Percentiles rank a stretch among this genome's conserved stretches.
Conservation (phyloP, 2,329 filamentous ascomycete genomes). For the Monosporascus sp. region DNA sequence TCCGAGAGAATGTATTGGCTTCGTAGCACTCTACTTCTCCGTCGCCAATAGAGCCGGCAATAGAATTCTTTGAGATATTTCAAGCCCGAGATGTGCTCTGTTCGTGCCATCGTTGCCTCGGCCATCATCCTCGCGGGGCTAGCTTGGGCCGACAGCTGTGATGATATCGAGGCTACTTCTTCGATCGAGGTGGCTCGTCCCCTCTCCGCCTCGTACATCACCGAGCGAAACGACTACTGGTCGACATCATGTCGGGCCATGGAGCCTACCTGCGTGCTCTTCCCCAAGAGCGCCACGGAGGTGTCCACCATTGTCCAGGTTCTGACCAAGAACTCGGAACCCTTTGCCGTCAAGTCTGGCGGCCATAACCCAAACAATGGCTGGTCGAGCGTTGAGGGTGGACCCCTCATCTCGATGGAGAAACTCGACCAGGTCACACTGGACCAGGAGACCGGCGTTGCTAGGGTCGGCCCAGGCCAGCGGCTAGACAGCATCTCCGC, state of each 20-base stretch:
- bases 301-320: conserved; percentile 46
- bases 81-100: conserved; percentile 11
- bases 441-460: conserved; percentile 31
- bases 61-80: background rate
- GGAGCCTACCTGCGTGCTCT: conserved; percentile 40
- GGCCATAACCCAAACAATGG: conserved; percentile 52
- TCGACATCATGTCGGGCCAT: conserved; percentile 38
- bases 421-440: conserved; percentile 36
- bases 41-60: background rate
- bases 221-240: conserved; percentile 39
- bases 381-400: conserved; percentile 44
- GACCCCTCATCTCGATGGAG: conserved; percentile 44
- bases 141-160: conserved; percentile 31
- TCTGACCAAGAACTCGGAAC: conserved; percentile 39
- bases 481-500: conserved; percentile 36
- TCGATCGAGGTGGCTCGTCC: conserved; percentile 31
- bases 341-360: conserved; percentile 52
- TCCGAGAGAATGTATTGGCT: background rate
- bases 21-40: background rate
- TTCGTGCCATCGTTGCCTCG: conserved; percentile 10
- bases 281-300: conserved; percentile 44
- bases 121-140: conserved; percentile 12
- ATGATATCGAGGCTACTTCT: conserved; percentile 26
- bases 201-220: conserved; percentile 29
- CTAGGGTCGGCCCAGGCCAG: conserved; percentile 40